Evolutionary conservation across 805 yeast species (phyloP), one percentile per base, ranked within the genome.

Genomic region (Lipomyces yamadae): DNA sequence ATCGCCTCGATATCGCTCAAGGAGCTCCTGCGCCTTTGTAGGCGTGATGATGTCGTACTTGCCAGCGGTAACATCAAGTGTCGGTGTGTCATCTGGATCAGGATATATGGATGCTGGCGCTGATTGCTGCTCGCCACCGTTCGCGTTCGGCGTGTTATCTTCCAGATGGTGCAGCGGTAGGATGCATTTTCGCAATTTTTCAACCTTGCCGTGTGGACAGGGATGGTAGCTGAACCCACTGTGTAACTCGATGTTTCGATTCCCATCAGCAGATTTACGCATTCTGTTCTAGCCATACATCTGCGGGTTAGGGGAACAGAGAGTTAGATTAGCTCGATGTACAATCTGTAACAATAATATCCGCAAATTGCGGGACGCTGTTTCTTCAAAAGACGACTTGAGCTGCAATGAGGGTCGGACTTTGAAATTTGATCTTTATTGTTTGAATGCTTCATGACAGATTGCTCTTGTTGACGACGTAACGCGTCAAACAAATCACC

Each of bases 171-270:
- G 45, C 45, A 39, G 45, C 45, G 45, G n/a, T n/a, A n/a, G n/a
- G n/a, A n/a, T n/a, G n/a, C n/a, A n/a, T 13, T n/a, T n/a, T n/a
- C n/a, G n/a, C n/a, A n/a, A n/a, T n/a, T n/a, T n/a, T n/a, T n/a
- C n/a, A n/a, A 39, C n/a, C 45, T n/a, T 39, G 45, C 45, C 45
- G 45, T 39, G 45, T 39, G 45, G 45, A 39, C 45, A 39, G 45
- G 45, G 45, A 39, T 39, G 45, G n/a, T 39, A 39, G n/a, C 45
- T 39, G 45, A 39, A 39, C 45, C n/a, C 45, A 13, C n/a, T 13
- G 45, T 39, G 45, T 39, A n/a, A n/a, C n/a, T 78, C 34, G 77
- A 68, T 69, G 78, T 76, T 64, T 82, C 84, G 53, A 77, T 70
- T 73, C n/a, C 56, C 53, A 6, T 37, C 34, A 63, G 62, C 72